These are phyloP conservation scores for Buddleja alternifolia DNA, from an alignment of 257 asterid species.

Conservation along the genomic window DNA sequence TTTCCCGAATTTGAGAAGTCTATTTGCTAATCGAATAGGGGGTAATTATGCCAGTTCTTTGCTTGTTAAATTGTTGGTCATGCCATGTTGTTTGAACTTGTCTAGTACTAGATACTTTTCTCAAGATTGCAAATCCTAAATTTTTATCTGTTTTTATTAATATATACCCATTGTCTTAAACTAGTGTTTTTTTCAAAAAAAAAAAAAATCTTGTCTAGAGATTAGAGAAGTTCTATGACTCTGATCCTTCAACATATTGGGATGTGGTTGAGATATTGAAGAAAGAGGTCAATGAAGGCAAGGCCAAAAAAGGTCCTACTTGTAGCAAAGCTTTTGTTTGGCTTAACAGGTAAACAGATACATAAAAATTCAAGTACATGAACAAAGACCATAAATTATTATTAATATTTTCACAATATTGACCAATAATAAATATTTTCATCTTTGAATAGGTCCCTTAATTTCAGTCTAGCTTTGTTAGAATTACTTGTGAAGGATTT, in stretches of 20 bases:
- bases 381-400: too few relatives aligned
- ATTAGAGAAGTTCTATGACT: constrained; percentile 69
- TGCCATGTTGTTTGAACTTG: neutral
- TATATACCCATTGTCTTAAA: neutral
- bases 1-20: neutral
- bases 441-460: constrained; percentile 54
- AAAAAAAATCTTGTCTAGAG: too few relatives aligned
- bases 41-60: neutral
- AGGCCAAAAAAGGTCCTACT: constrained; percentile 60
- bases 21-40: constrained; percentile 12
- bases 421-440: neutral
- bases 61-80: neutral
- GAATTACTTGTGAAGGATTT: constrained; percentile 63
- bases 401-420: neutral
- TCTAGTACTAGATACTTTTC: too few relatives aligned
- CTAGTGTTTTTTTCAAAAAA: neutral
- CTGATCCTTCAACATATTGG: constrained; percentile 66
- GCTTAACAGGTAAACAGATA: constrained; percentile 67
- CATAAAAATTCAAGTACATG: too few relatives aligned
- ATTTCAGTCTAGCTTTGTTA: constrained; percentile 61
- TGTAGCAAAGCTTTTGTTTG: constrained; percentile 84
- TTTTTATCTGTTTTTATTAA: neutral
- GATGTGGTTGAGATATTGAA: constrained; percentile 74
- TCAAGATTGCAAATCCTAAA: neutral
- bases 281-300: constrained; percentile 66